A percentile compares a stretch with the other conserved stretches of the same genome.
These are phyloP conservation scores for Rubia tinctorum DNA, from an alignment of 305 asterid species.

Conservation along the genomic window DNA sequence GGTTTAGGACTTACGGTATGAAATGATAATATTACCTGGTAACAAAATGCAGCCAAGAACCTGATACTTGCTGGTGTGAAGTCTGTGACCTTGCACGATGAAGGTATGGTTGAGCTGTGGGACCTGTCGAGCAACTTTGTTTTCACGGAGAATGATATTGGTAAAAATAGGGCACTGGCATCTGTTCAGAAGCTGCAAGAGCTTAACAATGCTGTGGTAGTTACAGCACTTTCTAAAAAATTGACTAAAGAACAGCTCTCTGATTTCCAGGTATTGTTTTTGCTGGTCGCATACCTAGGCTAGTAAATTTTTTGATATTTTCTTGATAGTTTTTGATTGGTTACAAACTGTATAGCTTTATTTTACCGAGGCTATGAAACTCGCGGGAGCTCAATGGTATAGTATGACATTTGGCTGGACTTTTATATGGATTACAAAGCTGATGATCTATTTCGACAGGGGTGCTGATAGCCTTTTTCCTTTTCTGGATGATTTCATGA, in stretches of 20 bases:
- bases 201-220: conserved; percentile 83
- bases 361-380: neutral
- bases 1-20: neutral
- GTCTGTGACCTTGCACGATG: conserved; percentile 95
- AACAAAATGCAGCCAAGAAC: conserved; percentile 74
- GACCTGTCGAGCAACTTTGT: conserved; percentile 88
- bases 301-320: neutral
- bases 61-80: conserved; percentile 97
- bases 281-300: neutral
- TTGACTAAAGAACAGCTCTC: conserved; percentile 74
- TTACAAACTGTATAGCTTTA: neutral
- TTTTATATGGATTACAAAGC: neutral
- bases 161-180: conserved; percentile 89
- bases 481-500: neutral
- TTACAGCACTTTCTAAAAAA: conserved; percentile 69
- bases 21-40: neutral
- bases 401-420: neutral
- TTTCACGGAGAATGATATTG: conserved; percentile 86
- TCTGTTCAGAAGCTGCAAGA: conserved; percentile 94
- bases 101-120: conserved; percentile 87
- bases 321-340: neutral
- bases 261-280: conserved; percentile 59
- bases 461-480: too few species aligned
- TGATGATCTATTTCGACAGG: neutral
- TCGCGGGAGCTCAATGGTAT: neutral